phyloP scores from a whole-genome alignment of 352 stramenopile species.

The Proteromonas lacertae region DNA sequence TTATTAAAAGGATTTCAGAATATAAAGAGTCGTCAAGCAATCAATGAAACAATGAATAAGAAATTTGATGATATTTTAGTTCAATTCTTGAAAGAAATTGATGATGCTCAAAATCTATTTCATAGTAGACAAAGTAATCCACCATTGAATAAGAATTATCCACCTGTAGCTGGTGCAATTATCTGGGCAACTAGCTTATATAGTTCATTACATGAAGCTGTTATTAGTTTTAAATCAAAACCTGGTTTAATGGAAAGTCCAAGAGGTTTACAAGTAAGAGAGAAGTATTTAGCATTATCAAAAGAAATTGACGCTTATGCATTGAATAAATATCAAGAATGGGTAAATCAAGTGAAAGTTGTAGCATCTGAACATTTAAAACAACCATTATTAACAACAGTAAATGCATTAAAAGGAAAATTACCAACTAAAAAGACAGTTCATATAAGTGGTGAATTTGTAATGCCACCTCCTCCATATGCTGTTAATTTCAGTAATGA shows the following conservation, averaged over 20 bases:
- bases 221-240: constrained; percentile 64
- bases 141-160: constrained; percentile 70
- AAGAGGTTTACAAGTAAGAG: constrained; percentile 55
- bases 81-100: constrained; percentile 83
- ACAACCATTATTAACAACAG: constrained; percentile 75
- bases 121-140: constrained; percentile 88
- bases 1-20: constrained; percentile 85
- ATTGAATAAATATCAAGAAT: constrained; percentile 53
- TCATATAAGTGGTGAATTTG: constrained; percentile 72
- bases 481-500: constrained; percentile 96
- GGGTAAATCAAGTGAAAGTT: constrained; percentile 21
- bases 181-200: constrained; percentile 50
- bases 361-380: constrained; percentile 59
- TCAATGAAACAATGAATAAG: constrained; percentile 79
- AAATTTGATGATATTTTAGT: constrained; percentile 97
- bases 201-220: constrained; percentile 63
- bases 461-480: constrained; percentile 73
- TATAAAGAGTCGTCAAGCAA: constrained; percentile 78
- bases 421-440: constrained; percentile 92
- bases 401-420: constrained; percentile 94
- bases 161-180: constrained; percentile 84
- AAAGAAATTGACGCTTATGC: constrained; percentile 56
- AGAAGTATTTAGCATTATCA: constrained; percentile 65
- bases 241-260: constrained; percentile 43
- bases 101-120: constrained; percentile 84